Base-by-base conservation (phyloP, 345 rosid species). In the Cardamine occulta region DNA sequence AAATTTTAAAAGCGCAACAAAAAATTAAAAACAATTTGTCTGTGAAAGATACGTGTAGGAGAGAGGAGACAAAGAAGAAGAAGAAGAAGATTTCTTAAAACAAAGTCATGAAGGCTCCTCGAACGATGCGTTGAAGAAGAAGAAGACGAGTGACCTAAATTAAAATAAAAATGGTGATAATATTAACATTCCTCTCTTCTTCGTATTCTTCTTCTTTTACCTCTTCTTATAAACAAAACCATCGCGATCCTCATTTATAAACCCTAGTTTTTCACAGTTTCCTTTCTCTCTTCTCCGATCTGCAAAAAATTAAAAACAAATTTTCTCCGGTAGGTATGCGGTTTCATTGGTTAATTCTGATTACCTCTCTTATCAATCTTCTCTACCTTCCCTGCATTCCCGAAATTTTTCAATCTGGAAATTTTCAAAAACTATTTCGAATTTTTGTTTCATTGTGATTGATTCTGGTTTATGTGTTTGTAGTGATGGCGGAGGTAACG, bases 401-500 rank as follows among this genome's bases (percentile, higher is more conserved):
- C 72, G 35, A 64, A 8, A 14, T 53, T 23, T 42, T n/a, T 29
- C 9, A 28, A 28, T 57, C 54, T 17, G 34, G 63, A 53, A 40
- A 8, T 31, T 58, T 58, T 7, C 0, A 28, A 39, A 40, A 42
- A 42, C 10, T 34, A 1, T 6, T 59, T 24, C 6, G 21, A 2
- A 15, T 66, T 37, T 23, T 17, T 73, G 32, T 68, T 66, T 29
- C 10, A 24, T 18, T 31, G 18, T 47, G 23, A 31, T 64, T 74
- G 24, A 58, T 68, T 31, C 7, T 0, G 32, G 32, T 31, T 6
- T 1, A 12, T 28, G 49, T 56, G 6, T 45, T 40, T 45, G 42
- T 72, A 78, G 86, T 66, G 67, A 85, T 88, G 96, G 88, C 81
- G 66, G 95, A 88, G 84, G 79, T 80, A 49, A 77, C 84, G 79